These are phyloP conservation scores for Globisporangium paroecandrum DNA, from an alignment of 352 stramenopile species.

Conservation along the genomic window DNA sequence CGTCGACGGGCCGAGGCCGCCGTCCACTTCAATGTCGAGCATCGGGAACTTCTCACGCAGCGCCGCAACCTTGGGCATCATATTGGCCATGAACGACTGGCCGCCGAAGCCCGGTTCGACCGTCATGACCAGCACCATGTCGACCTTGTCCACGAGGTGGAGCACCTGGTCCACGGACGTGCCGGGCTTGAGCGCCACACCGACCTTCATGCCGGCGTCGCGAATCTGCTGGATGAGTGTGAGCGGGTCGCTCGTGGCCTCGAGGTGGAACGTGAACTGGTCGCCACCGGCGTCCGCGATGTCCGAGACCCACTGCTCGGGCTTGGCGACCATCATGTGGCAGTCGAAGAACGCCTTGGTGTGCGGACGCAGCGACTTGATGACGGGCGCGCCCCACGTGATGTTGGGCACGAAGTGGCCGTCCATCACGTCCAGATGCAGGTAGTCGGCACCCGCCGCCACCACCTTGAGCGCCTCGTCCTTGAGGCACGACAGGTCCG, in stretches of 20 bases:
- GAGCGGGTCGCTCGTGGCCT: conserved; percentile 70
- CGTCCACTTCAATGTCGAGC: conserved; percentile 97
- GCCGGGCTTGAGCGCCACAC: conserved; percentile 93
- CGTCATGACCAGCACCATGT: conserved; percentile 98
- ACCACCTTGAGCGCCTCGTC: conserved; percentile 91
- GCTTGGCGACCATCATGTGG: conserved; percentile 98
- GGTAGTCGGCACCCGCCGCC: conserved; percentile 89
- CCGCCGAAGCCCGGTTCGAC: conserved; percentile 97
- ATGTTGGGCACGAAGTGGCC: conserved; percentile 98
- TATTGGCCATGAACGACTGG: conserved; percentile 95
- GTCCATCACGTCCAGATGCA: conserved; percentile 99
- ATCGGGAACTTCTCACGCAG: conserved; percentile 90
- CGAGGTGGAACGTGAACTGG: conserved; percentile 97
- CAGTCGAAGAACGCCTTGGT: conserved; percentile 94
- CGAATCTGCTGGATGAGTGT: conserved; percentile 85
- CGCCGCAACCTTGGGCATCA: conserved; percentile 93
- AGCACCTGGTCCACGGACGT: conserved; percentile 89
- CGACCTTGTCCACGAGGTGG: conserved; percentile 82
- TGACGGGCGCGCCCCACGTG: conserved; percentile 94
- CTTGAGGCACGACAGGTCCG: conserved; percentile 92
- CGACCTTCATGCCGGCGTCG: conserved; percentile 92
- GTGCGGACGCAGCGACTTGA: conserved; percentile 90
- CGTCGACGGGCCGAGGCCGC: conserved; percentile 91
- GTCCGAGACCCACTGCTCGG: conserved; percentile 94
- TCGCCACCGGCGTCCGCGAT: conserved; percentile 93